Percentiles rank a stretch among this genome's conserved stretches.
Evolutionary conservation across 805 yeast genomes (phyloP).

Genomic region (Metschnikowia reukaufii): DNA sequence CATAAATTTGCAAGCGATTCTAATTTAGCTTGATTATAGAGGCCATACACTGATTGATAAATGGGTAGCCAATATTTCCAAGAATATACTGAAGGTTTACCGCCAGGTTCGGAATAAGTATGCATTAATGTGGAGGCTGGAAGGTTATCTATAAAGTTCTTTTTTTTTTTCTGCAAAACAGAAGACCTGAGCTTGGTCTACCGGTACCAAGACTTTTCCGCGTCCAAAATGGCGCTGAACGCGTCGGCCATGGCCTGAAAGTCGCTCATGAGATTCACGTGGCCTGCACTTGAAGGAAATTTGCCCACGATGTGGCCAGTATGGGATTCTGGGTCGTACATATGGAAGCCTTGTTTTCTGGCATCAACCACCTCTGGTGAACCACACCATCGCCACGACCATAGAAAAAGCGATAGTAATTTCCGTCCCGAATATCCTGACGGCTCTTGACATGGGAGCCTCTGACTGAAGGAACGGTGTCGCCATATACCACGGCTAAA

Average conservation of each 20-base stretch:
- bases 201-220: slow-evolving; percentile 45
- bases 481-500: slow-evolving; percentile 76
- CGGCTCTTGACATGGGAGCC: slow-evolving; percentile 66
- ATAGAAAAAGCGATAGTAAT: slow-evolving; percentile 72
- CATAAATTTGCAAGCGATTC: no score
- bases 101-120: no score
- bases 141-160: no score
- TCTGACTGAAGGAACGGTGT: slow-evolving; percentile 79
- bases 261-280: slow-evolving; percentile 78
- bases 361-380: slow-evolving; percentile 79
- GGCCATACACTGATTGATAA: no score
- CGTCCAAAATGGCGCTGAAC: slow-evolving; percentile 57
- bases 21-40: no score
- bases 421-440: slow-evolving; percentile 67
- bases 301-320: slow-evolving; percentile 62
- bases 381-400: slow-evolving; percentile 96
- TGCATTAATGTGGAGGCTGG: no score
- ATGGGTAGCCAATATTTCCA: no score
- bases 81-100: no score
- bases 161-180: no score
- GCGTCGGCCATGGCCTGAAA: slow-evolving; percentile 71
- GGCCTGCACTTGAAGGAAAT: slow-evolving; percentile 66
- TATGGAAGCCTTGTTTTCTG: slow-evolving; percentile 63
- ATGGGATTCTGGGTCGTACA: slow-evolving; percentile 30
- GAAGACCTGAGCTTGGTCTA: no score